Evolutionary conservation across 495 filamentous ascomycete species (phyloP).

Genomic region (Corynascus novoguineensis): DNA sequence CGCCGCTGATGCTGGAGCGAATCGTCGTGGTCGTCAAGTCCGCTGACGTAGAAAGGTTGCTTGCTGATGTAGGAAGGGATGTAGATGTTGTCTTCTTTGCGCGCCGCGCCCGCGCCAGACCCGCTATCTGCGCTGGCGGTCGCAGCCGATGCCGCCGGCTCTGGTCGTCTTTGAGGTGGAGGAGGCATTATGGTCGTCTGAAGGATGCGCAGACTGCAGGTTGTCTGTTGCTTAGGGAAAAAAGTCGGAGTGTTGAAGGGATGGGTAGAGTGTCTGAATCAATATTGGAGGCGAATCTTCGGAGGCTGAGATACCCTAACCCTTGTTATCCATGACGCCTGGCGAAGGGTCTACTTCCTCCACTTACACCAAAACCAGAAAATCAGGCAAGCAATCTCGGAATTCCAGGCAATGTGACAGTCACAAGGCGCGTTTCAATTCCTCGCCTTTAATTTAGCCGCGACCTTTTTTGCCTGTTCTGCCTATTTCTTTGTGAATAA

Average conservation of each 20-base stretch:
- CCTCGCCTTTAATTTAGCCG: too few relatives aligned
- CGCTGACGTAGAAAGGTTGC: conserved; percentile 92
- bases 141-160: neutral
- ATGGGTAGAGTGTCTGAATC: neutral
- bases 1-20: conserved; percentile 97
- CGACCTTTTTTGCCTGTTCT: neutral
- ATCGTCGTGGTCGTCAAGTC: conserved; percentile 68
- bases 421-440: too few relatives aligned
- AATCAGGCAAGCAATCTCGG: too few relatives aligned
- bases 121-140: conserved; percentile 13
- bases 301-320: too few relatives aligned
- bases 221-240: neutral
- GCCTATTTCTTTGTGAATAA: neutral
- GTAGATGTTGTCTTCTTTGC: conserved; percentile 92
- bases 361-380: too few relatives aligned
- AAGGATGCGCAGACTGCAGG: neutral
- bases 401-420: too few relatives aligned
- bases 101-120: conserved; percentile 45
- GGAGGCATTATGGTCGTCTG: conserved; percentile 11
- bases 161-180: conserved; percentile 17
- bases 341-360: too few relatives aligned
- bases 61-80: conserved; percentile 97
- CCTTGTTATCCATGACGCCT: too few relatives aligned
- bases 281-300: conserved; percentile 3
- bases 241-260: neutral